Evolutionary conservation across 768 basidiomycete genomes (phyloP), one percentile per base, ranked within the genome.

Genomic region (Candolleomyces efflorescens): DNA sequence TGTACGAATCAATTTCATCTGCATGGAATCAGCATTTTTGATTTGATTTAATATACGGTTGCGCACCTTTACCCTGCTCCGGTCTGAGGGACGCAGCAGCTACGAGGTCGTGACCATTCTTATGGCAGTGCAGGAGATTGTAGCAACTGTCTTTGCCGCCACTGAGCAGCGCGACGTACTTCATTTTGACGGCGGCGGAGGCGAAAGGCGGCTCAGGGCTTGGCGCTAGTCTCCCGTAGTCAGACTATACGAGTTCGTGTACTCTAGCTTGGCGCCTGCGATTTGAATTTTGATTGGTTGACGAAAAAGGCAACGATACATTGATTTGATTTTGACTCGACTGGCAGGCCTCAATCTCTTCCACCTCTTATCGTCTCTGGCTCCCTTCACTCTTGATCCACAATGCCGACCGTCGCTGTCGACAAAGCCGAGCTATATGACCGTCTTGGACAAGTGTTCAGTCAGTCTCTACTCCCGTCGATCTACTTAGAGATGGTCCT

Each of bases 131-230:
- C 11, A 93, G 72, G 44, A 98, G 83, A 67, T 96, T 98, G 80
- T 87, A 98, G 78, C 93, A 94, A 70, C 90, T 93, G 73, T 99
- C 97, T 73, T 99, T 99, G 27, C 97, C 97, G 39, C 97, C 97
- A 58, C 95, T 98, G 61, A 99, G 85, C 58, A 99, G 76, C 1
- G 89, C 96, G 67, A 98, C 84, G 70, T 93, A 92, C 75, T 94
- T 93, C 93, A 96, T 95, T 49, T 58, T 62, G 13, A 55, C 53
- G 32, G 32, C 46, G 12, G 50, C 53, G 38, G 65, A 57, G 62
- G 61, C 52, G 60, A 60, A 50, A 56, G 59, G 54, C 60, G 51
- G 54, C 54, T 61, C 61, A 53, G n/a, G n/a, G n/a, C n/a, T n/a
- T n/a, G n/a, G n/a, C n/a, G n/a, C n/a, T n/a, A n/a, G n/a, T n/a